Evolutionary conservation across 805 yeast genomes (phyloP).

Genomic region (Starmerella stellata): DNA sequence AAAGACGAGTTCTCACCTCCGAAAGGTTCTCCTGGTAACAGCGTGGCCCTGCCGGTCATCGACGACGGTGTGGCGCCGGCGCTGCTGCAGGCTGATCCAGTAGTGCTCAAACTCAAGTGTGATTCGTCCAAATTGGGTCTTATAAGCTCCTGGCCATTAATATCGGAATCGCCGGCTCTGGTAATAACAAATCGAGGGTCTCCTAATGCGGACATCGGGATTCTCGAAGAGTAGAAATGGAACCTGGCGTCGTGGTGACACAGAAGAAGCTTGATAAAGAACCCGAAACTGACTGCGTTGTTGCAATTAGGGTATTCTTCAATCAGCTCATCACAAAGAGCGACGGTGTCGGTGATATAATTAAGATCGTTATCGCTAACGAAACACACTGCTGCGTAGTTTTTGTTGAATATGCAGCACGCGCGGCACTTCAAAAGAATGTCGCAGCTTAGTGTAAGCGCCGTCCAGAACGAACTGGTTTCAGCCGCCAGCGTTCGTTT

Average conservation of each 20-base stretch:
- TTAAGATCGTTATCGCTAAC: slow-evolving; percentile 15
- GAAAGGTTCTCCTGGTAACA: neutral
- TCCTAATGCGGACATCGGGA: slow-evolving; percentile 5
- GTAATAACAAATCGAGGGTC: slow-evolving; percentile 9
- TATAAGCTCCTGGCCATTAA: slow-evolving; percentile 1
- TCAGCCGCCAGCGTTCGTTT: slow-evolving; percentile 34
- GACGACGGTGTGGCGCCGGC: neutral
- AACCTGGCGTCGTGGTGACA: slow-evolving; percentile 21
- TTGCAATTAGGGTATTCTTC: slow-evolving; percentile 20
- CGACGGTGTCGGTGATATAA: slow-evolving; percentile 12
- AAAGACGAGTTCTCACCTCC: neutral
- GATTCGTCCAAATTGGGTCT: neutral
- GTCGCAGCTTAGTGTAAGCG: slow-evolving; percentile 20
- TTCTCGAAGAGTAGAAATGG: slow-evolving; percentile 9
- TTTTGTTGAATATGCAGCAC: slow-evolving; percentile 17
- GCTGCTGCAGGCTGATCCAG: too few relatives aligned
- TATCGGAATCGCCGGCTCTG: slow-evolving; percentile 2
- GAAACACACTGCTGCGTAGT: slow-evolving; percentile 17
- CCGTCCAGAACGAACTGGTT: slow-evolving; percentile 27
- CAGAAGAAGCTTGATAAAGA: slow-evolving; percentile 20
- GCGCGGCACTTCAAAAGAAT: slow-evolving; percentile 22
- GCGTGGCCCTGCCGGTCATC: neutral
- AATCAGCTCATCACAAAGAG: slow-evolving; percentile 13
- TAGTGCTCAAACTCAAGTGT: neutral
- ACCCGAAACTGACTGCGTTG: slow-evolving; percentile 17